Conservation (phyloP, 2,329 filamentous ascomycete species). For the Colletotrichum higginsianum region DNA sequence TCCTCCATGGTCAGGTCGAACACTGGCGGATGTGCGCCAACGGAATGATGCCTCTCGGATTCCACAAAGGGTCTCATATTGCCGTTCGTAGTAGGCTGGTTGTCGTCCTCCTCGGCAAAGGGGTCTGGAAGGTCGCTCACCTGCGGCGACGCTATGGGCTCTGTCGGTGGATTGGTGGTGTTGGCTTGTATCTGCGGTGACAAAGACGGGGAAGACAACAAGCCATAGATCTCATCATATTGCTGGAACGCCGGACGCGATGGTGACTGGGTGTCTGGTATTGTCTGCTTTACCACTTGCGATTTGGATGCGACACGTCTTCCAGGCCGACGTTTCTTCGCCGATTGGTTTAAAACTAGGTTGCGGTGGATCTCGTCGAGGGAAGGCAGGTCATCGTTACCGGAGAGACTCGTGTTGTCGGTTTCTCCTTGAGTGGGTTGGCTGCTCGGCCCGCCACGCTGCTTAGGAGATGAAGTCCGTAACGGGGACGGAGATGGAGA, state of each 20-base stretch:
- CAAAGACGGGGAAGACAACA: slow-evolving; percentile 23
- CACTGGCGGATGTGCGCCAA: not conserved
- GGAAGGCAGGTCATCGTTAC: slow-evolving; percentile 55
- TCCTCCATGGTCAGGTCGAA: slow-evolving; percentile 41
- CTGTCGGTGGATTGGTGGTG: not conserved
- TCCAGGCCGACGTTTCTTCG: slow-evolving; percentile 16
- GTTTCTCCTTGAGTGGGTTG: slow-evolving; percentile 54
- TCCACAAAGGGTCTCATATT: not conserved
- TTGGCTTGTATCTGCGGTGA: not conserved
- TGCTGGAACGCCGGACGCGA: slow-evolving; percentile 28
- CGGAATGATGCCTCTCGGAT: not conserved
- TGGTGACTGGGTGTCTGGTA: not conserved
- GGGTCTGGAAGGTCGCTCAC: not conserved
- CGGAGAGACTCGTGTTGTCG: slow-evolving; percentile 55
- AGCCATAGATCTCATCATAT: slow-evolving; percentile 34
- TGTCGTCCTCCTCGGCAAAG: not conserved
- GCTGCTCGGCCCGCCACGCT: slow-evolving; percentile 50
- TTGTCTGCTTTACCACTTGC: not conserved
- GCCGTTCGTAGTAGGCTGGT: not conserved
- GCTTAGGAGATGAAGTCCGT: slow-evolving; percentile 38
- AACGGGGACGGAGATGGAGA: slow-evolving; percentile 24
- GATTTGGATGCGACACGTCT: not conserved
- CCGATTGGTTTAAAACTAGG: slow-evolving; percentile 6
- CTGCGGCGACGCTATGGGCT: not conserved
- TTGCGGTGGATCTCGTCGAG: slow-evolving; percentile 49